Base-by-base conservation (phyloP, 768 basidiomycete genomes). In the Lyophyllum semitale region DNA sequence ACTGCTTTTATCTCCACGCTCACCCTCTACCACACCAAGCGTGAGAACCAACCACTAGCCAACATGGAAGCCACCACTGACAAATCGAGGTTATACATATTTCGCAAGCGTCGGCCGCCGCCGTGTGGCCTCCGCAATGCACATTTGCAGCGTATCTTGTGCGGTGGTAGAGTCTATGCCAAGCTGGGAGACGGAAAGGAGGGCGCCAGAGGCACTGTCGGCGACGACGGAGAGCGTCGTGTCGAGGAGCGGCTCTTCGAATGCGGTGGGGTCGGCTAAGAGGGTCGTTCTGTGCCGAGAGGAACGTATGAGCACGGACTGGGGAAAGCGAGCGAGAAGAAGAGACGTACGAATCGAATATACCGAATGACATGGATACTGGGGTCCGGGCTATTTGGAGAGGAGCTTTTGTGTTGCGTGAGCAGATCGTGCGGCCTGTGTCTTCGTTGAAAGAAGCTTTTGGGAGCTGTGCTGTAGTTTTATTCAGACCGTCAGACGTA, bases 171-270 rank as follows among this genome's bases (percentile, higher is more conserved):
- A 32, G 55, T 73, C 73, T 12, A 82, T 67, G 8, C 86, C 84
- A n/a, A 82, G 67, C 59, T 88, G 84, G n/a, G 74, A 71, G 3
- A 83, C 73, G 0, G 79, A 77, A 13, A 85, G 67, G 7, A 89
- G 67, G 7, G 76, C 72, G 13, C 76, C 78, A 1, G 66, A 49
- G n/a, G 32, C 58, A 26, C 78, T 76, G 55, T 84, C 83, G 4
- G 91, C 57, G 1, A 88, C 73, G 30, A 95, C 68, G 1, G 85
- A 84, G 52, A 94, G 65, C 0, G 81, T 79, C 0, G 91, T 87
- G 13, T 89, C 84, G 50, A 95, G 81, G 7, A 97, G 77, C 0
- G 92, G 89, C 60, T 94, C 89, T 72, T 98, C 96, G 68, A 96
- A 97, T 1, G 93, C 78, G 0, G 93, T 89, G 0, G 94, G 91